These are phyloP conservation scores for Teratosphaeria viscida DNA, from an alignment of 2,329 filamentous ascomycete genomes.

Conservation along the genomic window DNA sequence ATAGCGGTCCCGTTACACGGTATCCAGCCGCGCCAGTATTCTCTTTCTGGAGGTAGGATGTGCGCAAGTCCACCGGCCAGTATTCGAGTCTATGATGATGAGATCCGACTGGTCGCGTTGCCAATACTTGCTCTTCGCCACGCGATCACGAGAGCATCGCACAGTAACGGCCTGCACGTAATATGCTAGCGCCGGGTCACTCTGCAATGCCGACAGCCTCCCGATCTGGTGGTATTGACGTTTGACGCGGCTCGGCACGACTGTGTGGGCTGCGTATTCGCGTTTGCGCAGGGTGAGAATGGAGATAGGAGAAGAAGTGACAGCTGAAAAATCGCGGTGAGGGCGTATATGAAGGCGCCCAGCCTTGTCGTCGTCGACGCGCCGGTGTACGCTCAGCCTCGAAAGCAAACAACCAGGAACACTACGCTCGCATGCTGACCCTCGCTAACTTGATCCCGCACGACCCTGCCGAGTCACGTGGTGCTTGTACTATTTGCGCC, in stretches of 20 bases:
- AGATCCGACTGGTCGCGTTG: neutral
- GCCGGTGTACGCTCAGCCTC: neutral
- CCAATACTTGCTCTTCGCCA: neutral
- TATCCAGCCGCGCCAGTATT: neutral
- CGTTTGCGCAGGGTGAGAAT: neutral
- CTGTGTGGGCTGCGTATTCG: neutral
- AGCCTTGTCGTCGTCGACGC: neutral
- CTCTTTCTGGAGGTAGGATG: neutral
- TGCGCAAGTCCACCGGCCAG: neutral
- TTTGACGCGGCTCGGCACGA: neutral
- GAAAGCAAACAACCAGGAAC: neutral
- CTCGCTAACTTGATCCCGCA: neutral
- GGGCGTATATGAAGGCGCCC: neutral
- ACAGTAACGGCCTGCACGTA: neutral
- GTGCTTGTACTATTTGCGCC: neutral
- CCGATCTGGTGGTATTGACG: neutral
- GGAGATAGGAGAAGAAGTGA: neutral
- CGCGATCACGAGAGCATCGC: neutral
- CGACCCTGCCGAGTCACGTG: neutral
- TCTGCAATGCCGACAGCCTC: neutral
- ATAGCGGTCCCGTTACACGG: neutral
- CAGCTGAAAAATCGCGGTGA: neutral
- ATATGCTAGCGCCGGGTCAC: neutral
- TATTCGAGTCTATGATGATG: neutral
- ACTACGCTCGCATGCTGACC: neutral